These are phyloP conservation scores for Coniochaeta sp. DNA, from an alignment of 2,329 filamentous ascomycete species.

Conservation along the genomic window DNA sequence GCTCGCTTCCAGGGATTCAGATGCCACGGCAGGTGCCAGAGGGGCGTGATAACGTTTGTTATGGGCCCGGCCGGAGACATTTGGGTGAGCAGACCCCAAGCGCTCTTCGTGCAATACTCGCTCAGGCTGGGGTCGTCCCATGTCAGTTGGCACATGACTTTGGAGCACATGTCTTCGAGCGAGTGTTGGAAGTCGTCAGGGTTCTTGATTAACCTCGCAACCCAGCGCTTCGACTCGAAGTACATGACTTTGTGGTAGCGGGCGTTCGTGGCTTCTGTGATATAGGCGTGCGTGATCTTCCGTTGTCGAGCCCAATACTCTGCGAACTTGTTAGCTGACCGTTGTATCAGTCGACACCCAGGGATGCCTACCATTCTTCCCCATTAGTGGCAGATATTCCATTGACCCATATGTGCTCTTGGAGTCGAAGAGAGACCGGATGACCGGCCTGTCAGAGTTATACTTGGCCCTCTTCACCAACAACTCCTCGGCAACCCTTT, in stretches of 20 bases:
- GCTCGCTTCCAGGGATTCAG: conserved; percentile 48
- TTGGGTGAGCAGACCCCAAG: conserved; percentile 48
- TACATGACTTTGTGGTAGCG: conserved; percentile 34
- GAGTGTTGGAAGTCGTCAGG: conserved; percentile 42
- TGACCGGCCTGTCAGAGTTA: conserved; percentile 40
- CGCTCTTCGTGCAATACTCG: conserved; percentile 38
- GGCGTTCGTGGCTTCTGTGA: conserved; percentile 30
- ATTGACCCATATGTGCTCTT: conserved; percentile 47
- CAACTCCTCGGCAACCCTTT: conserved; percentile 44
- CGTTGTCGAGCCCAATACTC: conserved; percentile 49
- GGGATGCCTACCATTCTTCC: conserved; percentile 39
- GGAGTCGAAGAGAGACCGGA: conserved; percentile 44
- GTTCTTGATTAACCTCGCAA: conserved; percentile 37
- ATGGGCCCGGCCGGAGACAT: conserved; percentile 52
- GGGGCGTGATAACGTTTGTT: conserved; percentile 47
- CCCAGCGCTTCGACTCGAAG: conserved; percentile 45
- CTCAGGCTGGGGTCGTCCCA: conserved; percentile 45
- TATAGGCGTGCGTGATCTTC: conserved; percentile 42
- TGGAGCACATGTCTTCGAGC: conserved; percentile 50
- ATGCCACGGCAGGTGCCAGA: conserved; percentile 41
- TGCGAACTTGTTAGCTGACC: conserved; percentile 11
- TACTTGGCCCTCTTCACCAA: conserved; percentile 42
- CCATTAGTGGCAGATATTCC: conserved; percentile 50
- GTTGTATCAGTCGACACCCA: background rate
- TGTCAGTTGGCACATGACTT: conserved; percentile 45